phyloP scores from a whole-genome alignment of 768 basidiomycete species.

The Tulasnella sp. region DNA sequence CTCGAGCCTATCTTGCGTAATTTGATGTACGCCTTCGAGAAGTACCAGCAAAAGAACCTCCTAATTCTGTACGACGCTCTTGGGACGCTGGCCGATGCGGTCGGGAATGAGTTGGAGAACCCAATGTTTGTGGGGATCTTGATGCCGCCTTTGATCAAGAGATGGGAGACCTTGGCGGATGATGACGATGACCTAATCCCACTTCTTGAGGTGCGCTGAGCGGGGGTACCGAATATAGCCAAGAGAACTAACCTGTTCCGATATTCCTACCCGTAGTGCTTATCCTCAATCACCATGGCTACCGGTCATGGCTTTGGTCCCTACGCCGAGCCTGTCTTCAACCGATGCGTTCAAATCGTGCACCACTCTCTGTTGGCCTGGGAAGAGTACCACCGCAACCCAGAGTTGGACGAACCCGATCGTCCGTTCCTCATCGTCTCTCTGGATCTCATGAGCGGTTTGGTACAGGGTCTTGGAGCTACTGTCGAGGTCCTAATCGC shows the following conservation, averaged over 20 bases:
- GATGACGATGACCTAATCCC: slow-evolving; percentile 92
- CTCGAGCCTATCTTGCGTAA: slow-evolving; percentile 93
- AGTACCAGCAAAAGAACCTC: slow-evolving; percentile 99
- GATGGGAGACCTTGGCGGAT: slow-evolving; percentile 88
- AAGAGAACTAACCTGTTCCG: slow-evolving; percentile 13
- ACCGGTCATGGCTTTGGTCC: slow-evolving; percentile 85
- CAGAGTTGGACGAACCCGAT: slow-evolving; percentile 91
- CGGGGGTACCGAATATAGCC: not conserved
- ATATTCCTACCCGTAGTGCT: slow-evolving; percentile 56
- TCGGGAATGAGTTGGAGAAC: slow-evolving; percentile 82
- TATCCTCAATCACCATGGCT: slow-evolving; percentile 95
- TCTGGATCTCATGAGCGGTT: slow-evolving; percentile 90
- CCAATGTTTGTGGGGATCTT: slow-evolving; percentile 86
- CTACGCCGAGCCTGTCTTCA: slow-evolving; percentile 87
- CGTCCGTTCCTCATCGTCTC: slow-evolving; percentile 97
- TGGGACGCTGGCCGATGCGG: slow-evolving; percentile 94
- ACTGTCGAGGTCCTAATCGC: slow-evolving; percentile 69
- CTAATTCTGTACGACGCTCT: slow-evolving; percentile 98
- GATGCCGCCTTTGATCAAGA: slow-evolving; percentile 88
- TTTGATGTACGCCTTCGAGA: slow-evolving; percentile 91
- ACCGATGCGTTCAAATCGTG: slow-evolving; percentile 83
- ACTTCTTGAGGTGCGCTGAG: slow-evolving; percentile 73
- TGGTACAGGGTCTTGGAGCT: slow-evolving; percentile 88
- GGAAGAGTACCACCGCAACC: slow-evolving; percentile 81
- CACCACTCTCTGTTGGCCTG: slow-evolving; percentile 78